A percentile compares a stretch with the other conserved stretches of the same genome.
phyloP scores from a whole-genome alignment of 2,329 filamentous ascomycete genomes.

The Paecilomyces variotii region DNA sequence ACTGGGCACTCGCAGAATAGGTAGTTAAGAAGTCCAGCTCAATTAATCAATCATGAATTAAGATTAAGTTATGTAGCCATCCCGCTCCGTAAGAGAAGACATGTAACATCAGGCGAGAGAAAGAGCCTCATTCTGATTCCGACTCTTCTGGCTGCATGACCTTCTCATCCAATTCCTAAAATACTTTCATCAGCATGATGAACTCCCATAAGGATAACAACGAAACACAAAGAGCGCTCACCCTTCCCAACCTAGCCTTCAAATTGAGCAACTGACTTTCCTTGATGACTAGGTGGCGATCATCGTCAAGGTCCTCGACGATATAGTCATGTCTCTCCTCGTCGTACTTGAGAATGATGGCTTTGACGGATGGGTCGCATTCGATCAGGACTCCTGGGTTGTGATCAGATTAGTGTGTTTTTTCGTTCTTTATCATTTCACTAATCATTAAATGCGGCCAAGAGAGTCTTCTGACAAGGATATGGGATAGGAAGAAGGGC shows the following conservation, averaged over 20 bases:
- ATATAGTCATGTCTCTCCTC: conserved; percentile 41
- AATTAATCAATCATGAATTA: too few relatives aligned
- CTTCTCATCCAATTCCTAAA: conserved; percentile 39
- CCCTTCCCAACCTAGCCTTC: conserved; percentile 34
- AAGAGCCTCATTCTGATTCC: conserved; percentile 29
- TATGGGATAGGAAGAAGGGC: background rate
- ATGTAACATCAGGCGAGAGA: background rate
- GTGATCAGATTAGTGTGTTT: too few relatives aligned
- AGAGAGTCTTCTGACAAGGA: background rate
- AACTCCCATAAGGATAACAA: background rate
- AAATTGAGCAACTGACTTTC: conserved; percentile 37
- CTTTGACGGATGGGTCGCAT: conserved; percentile 43
- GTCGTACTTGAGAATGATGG: conserved; percentile 42
- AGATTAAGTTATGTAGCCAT: background rate
- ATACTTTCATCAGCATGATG: background rate
- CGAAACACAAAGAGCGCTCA: conserved; percentile 13
- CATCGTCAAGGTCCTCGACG: conserved; percentile 40
- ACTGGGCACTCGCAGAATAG: too few relatives aligned
- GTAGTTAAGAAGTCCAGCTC: too few relatives aligned
- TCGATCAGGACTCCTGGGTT: conserved; percentile 37
- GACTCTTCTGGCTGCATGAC: conserved; percentile 41
- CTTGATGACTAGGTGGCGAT: conserved; percentile 38
- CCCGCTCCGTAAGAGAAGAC: background rate
- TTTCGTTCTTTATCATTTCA: too few relatives aligned
- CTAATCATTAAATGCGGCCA: too few relatives aligned